These are phyloP conservation scores for Kodamaea arcana DNA, from an alignment of 1,139 yeast species.

Conservation along the genomic window DNA sequence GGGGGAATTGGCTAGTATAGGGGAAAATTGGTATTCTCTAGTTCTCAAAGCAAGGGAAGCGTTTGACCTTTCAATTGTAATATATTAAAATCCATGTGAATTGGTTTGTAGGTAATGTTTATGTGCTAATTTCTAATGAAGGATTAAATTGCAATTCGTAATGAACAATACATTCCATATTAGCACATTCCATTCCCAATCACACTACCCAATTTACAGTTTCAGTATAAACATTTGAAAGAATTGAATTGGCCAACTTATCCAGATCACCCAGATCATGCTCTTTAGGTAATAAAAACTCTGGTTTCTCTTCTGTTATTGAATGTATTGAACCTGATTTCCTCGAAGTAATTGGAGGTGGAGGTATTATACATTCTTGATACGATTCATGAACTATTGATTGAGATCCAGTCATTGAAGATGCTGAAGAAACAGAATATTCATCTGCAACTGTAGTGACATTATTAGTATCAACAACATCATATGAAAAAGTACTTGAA, in stretches of 20 bases:
- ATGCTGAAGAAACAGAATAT: conserved; percentile 1
- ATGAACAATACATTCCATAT: too few species aligned
- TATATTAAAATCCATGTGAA: too few species aligned
- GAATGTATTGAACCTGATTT: conserved; percentile 3
- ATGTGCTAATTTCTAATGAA: too few species aligned
- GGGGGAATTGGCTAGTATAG: too few species aligned
- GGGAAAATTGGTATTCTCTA: too few species aligned
- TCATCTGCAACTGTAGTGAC: conserved; percentile 2
- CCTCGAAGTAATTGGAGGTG: conserved; percentile 4
- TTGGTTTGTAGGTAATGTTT: too few species aligned
- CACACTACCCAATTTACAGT: conserved; percentile 19
- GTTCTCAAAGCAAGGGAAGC: too few species aligned
- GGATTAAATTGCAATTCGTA: too few species aligned
- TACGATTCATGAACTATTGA: conserved; percentile 1
- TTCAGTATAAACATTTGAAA: conserved; percentile 13
- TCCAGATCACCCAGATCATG: conserved; percentile 14
- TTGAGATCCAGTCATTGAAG: neutral
- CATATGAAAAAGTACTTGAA: conserved; percentile 4
- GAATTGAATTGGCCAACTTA: conserved; percentile 17
- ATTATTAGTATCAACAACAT: neutral
- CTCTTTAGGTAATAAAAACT: neutral
- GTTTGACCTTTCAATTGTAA: too few species aligned
- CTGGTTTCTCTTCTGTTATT: conserved; percentile 3
- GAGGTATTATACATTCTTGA: conserved; percentile 8
- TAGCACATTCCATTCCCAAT: too few species aligned